Evolutionary conservation across 129 eudicot genomes (phyloP).

Genomic region (Dittrichia graveolens): DNA sequence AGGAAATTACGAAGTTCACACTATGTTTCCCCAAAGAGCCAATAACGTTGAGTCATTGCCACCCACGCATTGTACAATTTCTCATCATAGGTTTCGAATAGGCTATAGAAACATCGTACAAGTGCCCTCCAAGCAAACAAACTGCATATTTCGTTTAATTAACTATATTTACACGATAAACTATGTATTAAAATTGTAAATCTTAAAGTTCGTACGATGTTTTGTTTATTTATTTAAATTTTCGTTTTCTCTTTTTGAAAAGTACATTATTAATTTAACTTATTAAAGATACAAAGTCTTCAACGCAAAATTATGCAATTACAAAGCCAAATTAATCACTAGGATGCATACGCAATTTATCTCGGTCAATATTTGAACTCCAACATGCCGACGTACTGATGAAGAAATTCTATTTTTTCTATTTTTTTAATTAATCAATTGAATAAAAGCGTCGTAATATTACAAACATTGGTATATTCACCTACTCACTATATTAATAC

Average conservation of each 20-base stretch:
- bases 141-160: background rate
- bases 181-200: background rate
- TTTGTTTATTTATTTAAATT: background rate
- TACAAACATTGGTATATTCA: too few species aligned
- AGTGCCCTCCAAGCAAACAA: constrained; percentile 28
- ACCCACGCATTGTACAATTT: constrained; percentile 35
- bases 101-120: constrained; percentile 30
- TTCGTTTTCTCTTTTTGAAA: background rate
- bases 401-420: too few species aligned
- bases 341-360: too few species aligned
- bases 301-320: too few species aligned
- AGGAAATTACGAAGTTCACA: constrained; percentile 34
- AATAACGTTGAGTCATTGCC: constrained; percentile 39
- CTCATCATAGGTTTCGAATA: constrained; percentile 35
- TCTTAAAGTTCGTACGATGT: background rate
- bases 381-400: too few species aligned
- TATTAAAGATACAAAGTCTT: too few species aligned
- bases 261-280: too few species aligned
- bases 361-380: too few species aligned
- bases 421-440: too few species aligned
- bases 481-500: too few species aligned
- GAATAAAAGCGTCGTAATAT: too few species aligned
- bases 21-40: constrained; percentile 32
- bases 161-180: constrained; percentile 17
- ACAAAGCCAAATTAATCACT: too few species aligned